Evolutionary conservation across 345 rosid species (phyloP).

Genomic region (Eucalyptus paniculata): DNA sequence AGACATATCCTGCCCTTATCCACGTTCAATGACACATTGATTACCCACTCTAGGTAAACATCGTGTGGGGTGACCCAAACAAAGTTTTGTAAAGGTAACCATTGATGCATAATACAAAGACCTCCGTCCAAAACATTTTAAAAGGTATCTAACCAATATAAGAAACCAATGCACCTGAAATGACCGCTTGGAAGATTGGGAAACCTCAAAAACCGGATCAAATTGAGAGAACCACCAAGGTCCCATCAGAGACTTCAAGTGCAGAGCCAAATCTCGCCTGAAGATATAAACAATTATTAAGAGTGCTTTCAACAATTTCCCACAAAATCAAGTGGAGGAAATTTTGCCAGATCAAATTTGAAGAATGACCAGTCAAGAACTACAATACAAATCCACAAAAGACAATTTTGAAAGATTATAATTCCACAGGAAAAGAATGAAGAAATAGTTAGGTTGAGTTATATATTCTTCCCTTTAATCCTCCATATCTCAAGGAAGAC

Average conservation of each 20-base stretch:
- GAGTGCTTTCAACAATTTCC: not conserved
- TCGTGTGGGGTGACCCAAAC: not conserved
- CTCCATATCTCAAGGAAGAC: not conserved
- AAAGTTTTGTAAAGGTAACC: not conserved
- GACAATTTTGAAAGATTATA: not conserved
- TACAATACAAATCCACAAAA: not conserved
- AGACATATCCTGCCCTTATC: not conserved
- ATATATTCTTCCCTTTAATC: not conserved
- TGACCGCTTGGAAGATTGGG: slow-evolving; percentile 78
- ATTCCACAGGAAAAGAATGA: not conserved
- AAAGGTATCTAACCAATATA: not conserved
- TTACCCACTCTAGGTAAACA: not conserved
- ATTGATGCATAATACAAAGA: not conserved
- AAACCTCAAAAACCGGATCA: slow-evolving; percentile 77
- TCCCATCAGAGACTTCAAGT: slow-evolving; percentile 83
- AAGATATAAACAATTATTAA: slow-evolving; percentile 1
- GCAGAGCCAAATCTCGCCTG: slow-evolving; percentile 91
- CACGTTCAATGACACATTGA: not conserved
- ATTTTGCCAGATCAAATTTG: not conserved
- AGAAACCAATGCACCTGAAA: slow-evolving; percentile 42
- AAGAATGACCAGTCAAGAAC: not conserved
- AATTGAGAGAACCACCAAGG: slow-evolving; percentile 99
- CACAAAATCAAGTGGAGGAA: not conserved
- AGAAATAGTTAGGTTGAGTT: not conserved
- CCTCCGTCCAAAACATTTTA: not conserved